These are phyloP conservation scores for Candida oleophila DNA, from an alignment of 805 yeast species.

Conservation along the genomic window DNA sequence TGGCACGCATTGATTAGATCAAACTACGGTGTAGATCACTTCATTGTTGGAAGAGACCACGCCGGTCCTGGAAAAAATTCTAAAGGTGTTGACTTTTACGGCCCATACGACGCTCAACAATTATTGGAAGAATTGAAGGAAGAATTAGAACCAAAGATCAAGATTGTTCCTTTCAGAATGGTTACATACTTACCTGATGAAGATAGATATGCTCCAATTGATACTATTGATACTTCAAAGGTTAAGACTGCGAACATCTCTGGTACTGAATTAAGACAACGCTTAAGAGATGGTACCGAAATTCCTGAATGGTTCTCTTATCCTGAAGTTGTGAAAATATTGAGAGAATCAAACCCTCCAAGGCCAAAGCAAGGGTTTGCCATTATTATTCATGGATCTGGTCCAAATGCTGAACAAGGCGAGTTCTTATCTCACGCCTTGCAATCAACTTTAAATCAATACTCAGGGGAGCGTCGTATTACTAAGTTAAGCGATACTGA, in stretches of 20 bases:
- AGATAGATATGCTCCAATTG: conserved; percentile 93
- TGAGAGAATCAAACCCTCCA: conserved; percentile 92
- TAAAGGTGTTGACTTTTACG: conserved; percentile 89
- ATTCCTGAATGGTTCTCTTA: conserved; percentile 98
- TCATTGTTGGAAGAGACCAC: conserved; percentile 97
- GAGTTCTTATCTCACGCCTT: conserved; percentile 71
- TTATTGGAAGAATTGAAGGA: conserved; percentile 71
- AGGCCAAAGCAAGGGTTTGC: conserved; percentile 88
- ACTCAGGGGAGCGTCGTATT: conserved; percentile 79
- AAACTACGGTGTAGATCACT: conserved; percentile 95
- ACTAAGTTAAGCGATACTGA: conserved; percentile 46
- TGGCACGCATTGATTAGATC: conserved; percentile 98
- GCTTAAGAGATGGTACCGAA: conserved; percentile 79
- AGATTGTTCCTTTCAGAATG: conserved; percentile 95
- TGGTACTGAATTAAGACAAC: conserved; percentile 90
- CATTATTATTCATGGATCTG: conserved; percentile 57
- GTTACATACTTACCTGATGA: conserved; percentile 94
- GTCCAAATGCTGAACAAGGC: conserved; percentile 46
- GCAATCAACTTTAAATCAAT: conserved; percentile 87
- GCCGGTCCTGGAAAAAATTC: conserved; percentile 94
- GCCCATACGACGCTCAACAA: conserved; percentile 95
- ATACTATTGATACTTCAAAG: conserved; percentile 76
- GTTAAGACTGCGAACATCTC: conserved; percentile 83
- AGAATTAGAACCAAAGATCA: conserved; percentile 69
- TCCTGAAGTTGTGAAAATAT: conserved; percentile 90